Conservation (phyloP, 768 basidiomycete genomes). For the Wakefieldia striispora region DNA sequence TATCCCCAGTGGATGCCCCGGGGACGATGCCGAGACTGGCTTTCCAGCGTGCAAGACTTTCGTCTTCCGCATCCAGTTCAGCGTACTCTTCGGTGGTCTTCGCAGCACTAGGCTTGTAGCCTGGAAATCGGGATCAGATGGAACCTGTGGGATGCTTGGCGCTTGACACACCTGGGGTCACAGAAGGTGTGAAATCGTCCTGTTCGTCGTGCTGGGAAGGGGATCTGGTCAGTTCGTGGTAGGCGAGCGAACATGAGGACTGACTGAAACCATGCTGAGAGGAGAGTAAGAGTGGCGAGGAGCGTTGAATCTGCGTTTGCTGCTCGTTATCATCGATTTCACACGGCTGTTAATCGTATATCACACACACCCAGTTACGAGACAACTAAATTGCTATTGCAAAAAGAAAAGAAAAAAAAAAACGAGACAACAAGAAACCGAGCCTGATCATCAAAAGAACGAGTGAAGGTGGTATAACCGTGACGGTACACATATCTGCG, state of each 20-base stretch:
- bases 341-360: slow-evolving; percentile 46
- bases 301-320: slow-evolving; percentile 18
- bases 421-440: slow-evolving; percentile 15
- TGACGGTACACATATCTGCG: slow-evolving; percentile 21
- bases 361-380: slow-evolving; percentile 11
- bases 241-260: slow-evolving; percentile 20
- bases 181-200: slow-evolving; percentile 64
- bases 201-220: slow-evolving; percentile 55
- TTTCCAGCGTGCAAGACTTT: slow-evolving; percentile 95
- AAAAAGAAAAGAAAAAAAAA: slow-evolving; percentile 6
- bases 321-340: slow-evolving; percentile 52
- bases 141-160: slow-evolving; percentile 1
- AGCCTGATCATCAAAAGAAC: slow-evolving; percentile 29
- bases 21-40: slow-evolving; percentile 83
- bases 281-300: slow-evolving; percentile 11
- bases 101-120: slow-evolving; percentile 69
- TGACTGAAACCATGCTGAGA: slow-evolving; percentile 52
- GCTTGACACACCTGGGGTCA: slow-evolving; percentile 58
- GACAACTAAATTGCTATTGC: slow-evolving; percentile 26
- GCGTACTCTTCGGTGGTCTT: slow-evolving; percentile 83
- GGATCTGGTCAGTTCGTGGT: slow-evolving; percentile 1
- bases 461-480: slow-evolving; percentile 28
- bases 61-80: slow-evolving; percentile 83
- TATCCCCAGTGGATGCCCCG: slow-evolving; percentile 37
- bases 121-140: slow-evolving; percentile 38